Base-by-base conservation (phyloP, 306 rosid genomes). In the Morella rubra region DNA sequence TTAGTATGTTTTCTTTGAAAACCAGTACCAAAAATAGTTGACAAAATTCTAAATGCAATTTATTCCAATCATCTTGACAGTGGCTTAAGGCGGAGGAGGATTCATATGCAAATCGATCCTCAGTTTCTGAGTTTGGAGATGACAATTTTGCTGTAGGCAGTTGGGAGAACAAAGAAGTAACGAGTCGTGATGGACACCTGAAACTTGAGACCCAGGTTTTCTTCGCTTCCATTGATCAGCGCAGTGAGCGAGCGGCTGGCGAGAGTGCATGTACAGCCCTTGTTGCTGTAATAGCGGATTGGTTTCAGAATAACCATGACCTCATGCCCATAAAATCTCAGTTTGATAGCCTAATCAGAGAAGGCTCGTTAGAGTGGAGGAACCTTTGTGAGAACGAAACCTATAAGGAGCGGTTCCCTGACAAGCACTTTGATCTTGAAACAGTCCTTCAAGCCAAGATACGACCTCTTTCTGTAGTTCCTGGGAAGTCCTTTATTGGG, bases 181-280 rank as follows among this genome's bases (percentile, higher is more conserved):
- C 87, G 54, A 89, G 92, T 74, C 99, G 99, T 24, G 99, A 96
- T 78, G 98, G 97, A 49, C 87, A 88, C 80, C 83, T 91, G 99
- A 93, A 90, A 80, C 97, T 96, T 80, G 88, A 87, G 76, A 83
- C 98, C 70, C 90, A 91, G 84, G 96, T 84, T 79, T 96, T 96
- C 86, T 96, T 91, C 76, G 99, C 99, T 75, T 89, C 99, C 61
- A 96, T 96, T 16, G 97, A 96, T 85, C 99, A 96, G 80, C 88
- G 99, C 22, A 96, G 98, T 45, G 99, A 91, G 88, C 90, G 94
- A 32, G 99, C 99, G n/a, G 96, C 99, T 0, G 99, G 99, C 3
- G 99, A 96, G 91, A 93, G 99, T 85, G 99, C 99, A 7, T 96
- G 99, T 65, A 96, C 99, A 10, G 99, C 97, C 67, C 97, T 96